Percentiles rank a stretch among this genome's conserved stretches.
Conservation (phyloP, 768 basidiomycete species). For the Mycena olivaceomarginata region DNA sequence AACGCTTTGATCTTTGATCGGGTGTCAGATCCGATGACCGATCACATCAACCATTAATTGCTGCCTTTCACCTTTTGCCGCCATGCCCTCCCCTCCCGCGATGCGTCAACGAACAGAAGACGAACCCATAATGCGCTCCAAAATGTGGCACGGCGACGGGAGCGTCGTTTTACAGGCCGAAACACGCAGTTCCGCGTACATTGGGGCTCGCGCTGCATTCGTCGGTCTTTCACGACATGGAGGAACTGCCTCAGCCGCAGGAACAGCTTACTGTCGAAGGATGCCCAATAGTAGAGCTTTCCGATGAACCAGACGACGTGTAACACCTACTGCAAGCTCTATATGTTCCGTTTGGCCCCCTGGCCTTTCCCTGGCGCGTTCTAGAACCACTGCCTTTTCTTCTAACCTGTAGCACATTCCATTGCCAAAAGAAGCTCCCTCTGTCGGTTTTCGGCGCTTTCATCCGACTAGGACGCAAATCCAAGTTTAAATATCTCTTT, state of each 20-base stretch:
- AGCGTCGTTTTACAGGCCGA: slow-evolving; percentile 20
- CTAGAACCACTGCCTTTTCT: not conserved
- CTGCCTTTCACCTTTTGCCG: not conserved
- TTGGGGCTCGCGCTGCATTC: slow-evolving; percentile 30
- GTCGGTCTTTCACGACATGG: slow-evolving; percentile 23
- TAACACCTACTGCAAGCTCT: not conserved
- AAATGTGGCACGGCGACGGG: not conserved
- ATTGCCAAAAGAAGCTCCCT: not conserved
- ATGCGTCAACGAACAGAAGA: not conserved
- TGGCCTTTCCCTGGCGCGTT: not conserved
- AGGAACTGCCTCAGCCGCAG: slow-evolving; percentile 19
- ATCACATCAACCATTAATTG: no score
- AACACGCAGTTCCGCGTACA: slow-evolving; percentile 30
- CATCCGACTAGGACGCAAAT: not conserved
- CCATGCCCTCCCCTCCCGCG: not conserved
- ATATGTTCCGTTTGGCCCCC: not conserved
- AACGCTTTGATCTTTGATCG: not conserved
- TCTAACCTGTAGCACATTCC: not conserved
- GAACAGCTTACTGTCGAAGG: slow-evolving; percentile 12
- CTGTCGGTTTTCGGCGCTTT: not conserved
- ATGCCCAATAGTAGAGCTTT: slow-evolving; percentile 3
- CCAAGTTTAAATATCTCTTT: not conserved
- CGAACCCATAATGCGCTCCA: not conserved
- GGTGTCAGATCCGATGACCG: no score
- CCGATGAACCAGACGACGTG: not conserved